These are phyloP conservation scores for Ophiostoma novo-ulmi DNA, from an alignment of 2,329 filamentous ascomycete genomes.

Conservation along the genomic window DNA sequence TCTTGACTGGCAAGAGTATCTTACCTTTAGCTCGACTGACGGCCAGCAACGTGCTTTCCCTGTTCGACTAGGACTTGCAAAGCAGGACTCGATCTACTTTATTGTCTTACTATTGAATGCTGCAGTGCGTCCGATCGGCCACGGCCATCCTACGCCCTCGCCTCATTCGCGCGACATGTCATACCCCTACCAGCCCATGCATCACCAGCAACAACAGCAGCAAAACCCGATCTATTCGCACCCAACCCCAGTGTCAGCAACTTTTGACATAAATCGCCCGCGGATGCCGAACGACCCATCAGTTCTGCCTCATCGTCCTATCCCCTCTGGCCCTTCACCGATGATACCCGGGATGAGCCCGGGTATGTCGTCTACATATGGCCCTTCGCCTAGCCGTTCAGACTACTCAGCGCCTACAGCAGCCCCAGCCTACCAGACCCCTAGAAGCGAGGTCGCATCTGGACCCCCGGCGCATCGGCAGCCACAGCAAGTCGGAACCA, in stretches of 20 bases:
- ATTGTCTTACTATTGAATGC: conserved; percentile 48
- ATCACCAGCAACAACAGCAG: conserved; percentile 28
- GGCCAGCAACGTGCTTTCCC: conserved; percentile 48
- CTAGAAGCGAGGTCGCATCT: conserved; percentile 47
- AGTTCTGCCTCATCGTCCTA: conserved; percentile 30
- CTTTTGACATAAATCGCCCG: conserved; percentile 44
- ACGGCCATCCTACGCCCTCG: conserved; percentile 43
- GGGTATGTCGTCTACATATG: conserved; percentile 43
- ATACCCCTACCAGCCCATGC: conserved; percentile 40
- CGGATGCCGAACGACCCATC: conserved; percentile 35
- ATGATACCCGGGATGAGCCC: conserved; percentile 40
- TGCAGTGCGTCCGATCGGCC: conserved; percentile 34
- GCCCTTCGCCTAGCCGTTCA: conserved; percentile 41
- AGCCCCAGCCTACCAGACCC: conserved; percentile 48
- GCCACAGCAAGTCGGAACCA: neutral
- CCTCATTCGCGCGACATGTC: conserved; percentile 41
- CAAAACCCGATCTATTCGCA: conserved; percentile 38
- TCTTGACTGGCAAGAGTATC: conserved; percentile 50
- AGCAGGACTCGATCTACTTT: conserved; percentile 59
- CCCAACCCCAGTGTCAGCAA: conserved; percentile 43
- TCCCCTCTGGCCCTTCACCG: conserved; percentile 26
- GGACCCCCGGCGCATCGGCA: conserved; percentile 33
- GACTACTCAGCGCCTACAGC: conserved; percentile 40
- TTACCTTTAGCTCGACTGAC: conserved; percentile 50
- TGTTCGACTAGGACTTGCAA: conserved; percentile 53